Conservation (phyloP, 2,329 filamentous ascomycete genomes). For the Passalora sequoiae region DNA sequence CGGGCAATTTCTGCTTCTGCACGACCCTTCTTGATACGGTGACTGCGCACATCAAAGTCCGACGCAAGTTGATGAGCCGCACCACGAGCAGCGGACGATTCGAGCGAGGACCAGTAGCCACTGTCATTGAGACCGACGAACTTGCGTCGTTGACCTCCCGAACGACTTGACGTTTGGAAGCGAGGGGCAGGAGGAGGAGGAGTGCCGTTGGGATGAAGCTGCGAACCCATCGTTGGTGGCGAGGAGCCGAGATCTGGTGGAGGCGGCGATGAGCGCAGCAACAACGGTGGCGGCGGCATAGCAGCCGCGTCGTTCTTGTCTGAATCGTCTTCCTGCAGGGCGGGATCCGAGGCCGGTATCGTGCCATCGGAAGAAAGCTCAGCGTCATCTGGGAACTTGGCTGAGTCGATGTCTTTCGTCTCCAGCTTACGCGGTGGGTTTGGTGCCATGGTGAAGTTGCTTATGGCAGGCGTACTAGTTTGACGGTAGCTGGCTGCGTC, state of each 20-base stretch:
- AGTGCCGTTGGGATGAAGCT: constrained; percentile 60
- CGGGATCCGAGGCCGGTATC: constrained; percentile 48
- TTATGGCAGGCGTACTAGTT: constrained; percentile 37
- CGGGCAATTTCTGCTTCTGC: constrained; percentile 95
- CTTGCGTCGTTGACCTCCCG: constrained; percentile 66
- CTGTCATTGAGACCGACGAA: constrained; percentile 81
- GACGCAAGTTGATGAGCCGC: constrained; percentile 61
- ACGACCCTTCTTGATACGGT: constrained; percentile 70
- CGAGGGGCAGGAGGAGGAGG: constrained; percentile 67
- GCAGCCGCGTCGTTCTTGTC: constrained; percentile 35
- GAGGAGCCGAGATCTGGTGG: constrained; percentile 76
- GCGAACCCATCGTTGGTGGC: constrained; percentile 67
- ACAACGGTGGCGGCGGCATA: constrained; percentile 40
- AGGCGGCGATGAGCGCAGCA: constrained; percentile 63
- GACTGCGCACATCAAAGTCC: constrained; percentile 65
- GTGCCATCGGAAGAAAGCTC: constrained; percentile 50
- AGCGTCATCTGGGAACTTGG: constrained; percentile 48
- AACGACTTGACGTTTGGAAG: constrained; percentile 58
- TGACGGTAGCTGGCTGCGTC: constrained; percentile 32
- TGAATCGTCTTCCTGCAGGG: constrained; percentile 44
- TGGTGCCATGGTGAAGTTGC: constrained; percentile 34
- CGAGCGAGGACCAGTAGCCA: constrained; percentile 92
- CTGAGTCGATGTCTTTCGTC: constrained; percentile 45
- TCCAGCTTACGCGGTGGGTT: constrained; percentile 28
- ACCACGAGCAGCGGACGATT: constrained; percentile 79